Evolutionary conservation across 2,329 filamentous ascomycete genomes (phyloP).

Genomic region (Penicillium sclerotigenum): DNA sequence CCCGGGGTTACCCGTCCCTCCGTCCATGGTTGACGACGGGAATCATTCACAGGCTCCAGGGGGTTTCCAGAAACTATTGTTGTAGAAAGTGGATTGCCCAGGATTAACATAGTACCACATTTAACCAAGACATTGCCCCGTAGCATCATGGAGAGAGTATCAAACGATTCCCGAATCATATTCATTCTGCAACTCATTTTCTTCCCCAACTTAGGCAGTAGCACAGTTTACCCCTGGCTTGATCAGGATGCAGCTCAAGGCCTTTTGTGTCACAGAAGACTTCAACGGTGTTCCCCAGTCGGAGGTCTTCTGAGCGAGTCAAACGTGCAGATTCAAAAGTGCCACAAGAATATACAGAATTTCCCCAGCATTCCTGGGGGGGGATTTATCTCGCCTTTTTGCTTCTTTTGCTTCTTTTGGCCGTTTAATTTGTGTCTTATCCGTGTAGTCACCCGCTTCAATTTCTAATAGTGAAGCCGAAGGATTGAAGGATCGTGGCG

Average conservation of each 20-base stretch:
- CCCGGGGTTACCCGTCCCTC: background rate
- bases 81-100: background rate
- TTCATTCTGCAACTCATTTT: background rate
- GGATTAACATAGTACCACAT: background rate
- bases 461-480: background rate
- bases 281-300: background rate
- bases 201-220: slow-evolving; percentile 1
- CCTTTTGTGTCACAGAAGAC: slow-evolving; percentile 3
- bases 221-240: slow-evolving; percentile 9
- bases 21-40: slow-evolving; percentile 2
- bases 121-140: too few relatives aligned
- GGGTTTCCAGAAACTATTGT: background rate
- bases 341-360: slow-evolving; percentile 2
- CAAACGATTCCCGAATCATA: background rate
- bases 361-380: slow-evolving; percentile 1
- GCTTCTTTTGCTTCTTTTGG: slow-evolving; percentile 8
- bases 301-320: slow-evolving; percentile 2
- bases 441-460: slow-evolving; percentile 3
- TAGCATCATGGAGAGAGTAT: background rate
- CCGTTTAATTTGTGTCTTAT: slow-evolving; percentile 7
- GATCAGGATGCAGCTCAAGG: slow-evolving; percentile 9
- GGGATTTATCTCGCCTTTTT: background rate
- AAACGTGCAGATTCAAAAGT: slow-evolving; percentile 1
- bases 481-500: background rate
- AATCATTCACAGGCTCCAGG: background rate